Conservation (phyloP, 352 stramenopile species). For the Globisporangium recalcitrans region DNA sequence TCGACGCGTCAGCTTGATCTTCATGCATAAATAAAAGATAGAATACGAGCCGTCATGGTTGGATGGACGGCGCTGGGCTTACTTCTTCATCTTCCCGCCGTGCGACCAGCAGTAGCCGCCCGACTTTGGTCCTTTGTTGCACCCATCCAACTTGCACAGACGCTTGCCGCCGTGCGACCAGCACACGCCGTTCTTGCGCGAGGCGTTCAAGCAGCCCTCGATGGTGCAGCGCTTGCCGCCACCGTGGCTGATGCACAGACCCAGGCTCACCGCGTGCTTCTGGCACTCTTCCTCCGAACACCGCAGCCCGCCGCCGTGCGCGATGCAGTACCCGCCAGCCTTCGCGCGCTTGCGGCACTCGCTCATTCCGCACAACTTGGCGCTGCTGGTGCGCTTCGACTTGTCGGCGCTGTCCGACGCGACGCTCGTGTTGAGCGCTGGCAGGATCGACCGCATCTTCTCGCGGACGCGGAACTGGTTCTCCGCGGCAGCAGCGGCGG, state of each 20-base stretch:
- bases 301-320: constrained; percentile 67
- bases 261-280: constrained; percentile 79
- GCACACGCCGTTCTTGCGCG: constrained; percentile 77
- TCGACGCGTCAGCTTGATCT: not conserved
- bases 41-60: not conserved
- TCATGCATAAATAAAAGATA: constrained; percentile 19
- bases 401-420: constrained; percentile 25
- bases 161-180: constrained; percentile 79
- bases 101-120: constrained; percentile 83
- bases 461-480: constrained; percentile 11
- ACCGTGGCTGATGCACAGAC: constrained; percentile 82
- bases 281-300: constrained; percentile 67
- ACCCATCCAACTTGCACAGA: constrained; percentile 71
- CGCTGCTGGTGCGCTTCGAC: constrained; percentile 45
- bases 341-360: constrained; percentile 80
- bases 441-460: constrained; percentile 25
- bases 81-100: constrained; percentile 83
- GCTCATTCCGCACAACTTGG: constrained; percentile 73
- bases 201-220: constrained; percentile 71
- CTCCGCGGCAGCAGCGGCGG: constrained; percentile 4
- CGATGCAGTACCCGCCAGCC: constrained; percentile 74
- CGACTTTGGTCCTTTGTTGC: constrained; percentile 78
- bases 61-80: constrained; percentile 11
- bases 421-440: constrained; percentile 11
- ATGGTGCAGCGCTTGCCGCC: constrained; percentile 76